Conservation (phyloP, 2,329 filamentous ascomycete genomes). For the Gaeumannomyces tritici region DNA sequence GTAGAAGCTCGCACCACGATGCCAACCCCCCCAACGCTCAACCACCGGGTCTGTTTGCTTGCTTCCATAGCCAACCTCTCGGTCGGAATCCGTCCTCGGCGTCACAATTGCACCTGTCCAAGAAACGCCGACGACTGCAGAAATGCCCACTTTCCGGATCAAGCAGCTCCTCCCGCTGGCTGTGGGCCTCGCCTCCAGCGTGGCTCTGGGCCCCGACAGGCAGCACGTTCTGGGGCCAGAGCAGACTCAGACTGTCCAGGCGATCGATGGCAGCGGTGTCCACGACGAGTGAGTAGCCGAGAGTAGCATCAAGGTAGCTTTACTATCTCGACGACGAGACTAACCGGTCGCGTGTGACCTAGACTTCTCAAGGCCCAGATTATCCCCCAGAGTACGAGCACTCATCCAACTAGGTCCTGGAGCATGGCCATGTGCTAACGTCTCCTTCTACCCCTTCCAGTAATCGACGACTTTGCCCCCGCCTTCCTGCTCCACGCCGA, state of each 20-base stretch:
- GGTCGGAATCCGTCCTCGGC: too few species aligned
- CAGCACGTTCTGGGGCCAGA: not conserved
- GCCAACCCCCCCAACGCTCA: not conserved
- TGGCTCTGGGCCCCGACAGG: not conserved
- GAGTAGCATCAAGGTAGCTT: too few species aligned
- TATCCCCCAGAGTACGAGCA: not conserved
- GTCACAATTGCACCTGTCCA: not conserved
- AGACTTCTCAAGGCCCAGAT: not conserved
- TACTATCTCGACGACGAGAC: not conserved
- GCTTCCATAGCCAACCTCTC: too few species aligned
- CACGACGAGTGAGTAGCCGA: not conserved
- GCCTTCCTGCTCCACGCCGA: conserved; percentile 39
- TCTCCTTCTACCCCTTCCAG: conserved; percentile 18
- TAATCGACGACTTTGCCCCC: conserved; percentile 51
- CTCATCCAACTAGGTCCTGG: too few species aligned
- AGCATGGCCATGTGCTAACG: not conserved
- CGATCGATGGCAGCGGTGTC: not conserved
- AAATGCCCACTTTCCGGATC: not conserved
- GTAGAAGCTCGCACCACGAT: not conserved
- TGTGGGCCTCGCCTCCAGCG: too few species aligned
- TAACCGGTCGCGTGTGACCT: not conserved
- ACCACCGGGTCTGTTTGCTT: too few species aligned
- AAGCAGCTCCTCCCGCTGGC: not conserved
- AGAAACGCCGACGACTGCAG: not conserved
- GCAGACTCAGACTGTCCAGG: too few species aligned